Base-by-base conservation (phyloP, 768 basidiomycete species). In the Mrakia hoshinonis region DNA sequence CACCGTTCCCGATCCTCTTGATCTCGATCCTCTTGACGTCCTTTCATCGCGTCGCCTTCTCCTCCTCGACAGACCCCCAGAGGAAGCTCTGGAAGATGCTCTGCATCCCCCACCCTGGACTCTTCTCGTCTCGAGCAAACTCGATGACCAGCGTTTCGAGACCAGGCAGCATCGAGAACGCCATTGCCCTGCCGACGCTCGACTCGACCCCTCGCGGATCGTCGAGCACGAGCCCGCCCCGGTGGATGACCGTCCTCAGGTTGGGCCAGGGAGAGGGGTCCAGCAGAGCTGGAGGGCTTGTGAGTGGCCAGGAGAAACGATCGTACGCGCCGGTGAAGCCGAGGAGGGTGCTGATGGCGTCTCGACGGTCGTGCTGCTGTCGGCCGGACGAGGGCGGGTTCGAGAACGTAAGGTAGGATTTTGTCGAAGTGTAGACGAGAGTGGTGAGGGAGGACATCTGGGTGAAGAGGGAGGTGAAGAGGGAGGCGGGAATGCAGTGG, bases 391-490 rank as follows among this genome's bases (percentile, higher is more conserved):
- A 26, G n/a, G 51, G 51, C n/a, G 51, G 3, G n/a, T n/a, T n/a
- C n/a, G n/a, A n/a, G n/a, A n/a, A n/a, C n/a, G n/a, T n/a, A n/a
- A n/a, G n/a, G n/a, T n/a, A n/a, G n/a, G n/a, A n/a, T n/a, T n/a
- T n/a, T n/a, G n/a, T n/a, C n/a, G n/a, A n/a, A n/a, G n/a, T n/a
- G n/a, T 52, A 52, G 2, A 9, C 7, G 51, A 52, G 51, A 29
- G 51, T 24, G 1, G 7, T 1, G 51, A 52, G 6, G 51, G 38
- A 26, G 52, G 36, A n/a, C 66, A 72, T 18, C 0, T 39, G 22
- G 72, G 18, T 26, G 75, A 72, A 31, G 75, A 70, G 20, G 68
- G 70, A 18, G 68, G 60, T 24, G 75, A 66, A 54, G 68, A 63
- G 24, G 73, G 69, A 68, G 65, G 74, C 9, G 70, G 61, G 61